Evolutionary conservation across 805 yeast genomes (phyloP).

Genomic region (Yarrowia osloensis): DNA sequence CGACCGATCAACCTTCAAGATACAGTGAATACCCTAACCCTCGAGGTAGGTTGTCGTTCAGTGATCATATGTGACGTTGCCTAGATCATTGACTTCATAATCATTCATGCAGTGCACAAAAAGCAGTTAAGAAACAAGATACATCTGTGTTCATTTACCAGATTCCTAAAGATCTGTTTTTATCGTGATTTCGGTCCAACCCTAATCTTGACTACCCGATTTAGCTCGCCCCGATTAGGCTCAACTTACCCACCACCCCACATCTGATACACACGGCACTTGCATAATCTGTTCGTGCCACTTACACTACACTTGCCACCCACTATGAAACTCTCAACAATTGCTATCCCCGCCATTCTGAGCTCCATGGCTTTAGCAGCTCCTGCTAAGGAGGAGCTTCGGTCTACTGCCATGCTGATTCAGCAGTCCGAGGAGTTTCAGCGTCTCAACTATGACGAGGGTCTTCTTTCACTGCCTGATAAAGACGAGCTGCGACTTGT

Average conservation of each 20-base stretch:
- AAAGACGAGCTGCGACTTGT: conserved; percentile 32
- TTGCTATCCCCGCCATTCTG: conserved; percentile 14
- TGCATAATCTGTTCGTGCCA: background rate
- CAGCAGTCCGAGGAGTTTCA: conserved; percentile 28
- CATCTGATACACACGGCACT: conserved; percentile 17
- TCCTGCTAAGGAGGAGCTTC: conserved; percentile 3
- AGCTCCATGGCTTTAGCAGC: conserved; percentile 7
- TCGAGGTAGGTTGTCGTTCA: no score
- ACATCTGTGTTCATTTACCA: no score
- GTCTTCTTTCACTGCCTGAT: conserved; percentile 23
- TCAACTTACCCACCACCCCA: conserved; percentile 12
- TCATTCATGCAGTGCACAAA: no score
- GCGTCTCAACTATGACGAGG: conserved; percentile 28
- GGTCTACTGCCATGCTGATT: conserved; percentile 11
- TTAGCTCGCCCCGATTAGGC: background rate
- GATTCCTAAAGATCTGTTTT: no score
- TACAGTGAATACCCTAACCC: no score
- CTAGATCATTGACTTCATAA: no score
- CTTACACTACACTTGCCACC: conserved; percentile 5
- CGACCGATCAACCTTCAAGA: no score
- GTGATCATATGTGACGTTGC: no score
- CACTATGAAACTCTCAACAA: conserved; percentile 2
- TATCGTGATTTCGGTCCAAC: no score
- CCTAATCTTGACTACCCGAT: background rate
- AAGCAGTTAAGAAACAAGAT: no score